Conservation (phyloP, 2,329 filamentous ascomycete genomes). For the Hypoxylon sp. region DNA sequence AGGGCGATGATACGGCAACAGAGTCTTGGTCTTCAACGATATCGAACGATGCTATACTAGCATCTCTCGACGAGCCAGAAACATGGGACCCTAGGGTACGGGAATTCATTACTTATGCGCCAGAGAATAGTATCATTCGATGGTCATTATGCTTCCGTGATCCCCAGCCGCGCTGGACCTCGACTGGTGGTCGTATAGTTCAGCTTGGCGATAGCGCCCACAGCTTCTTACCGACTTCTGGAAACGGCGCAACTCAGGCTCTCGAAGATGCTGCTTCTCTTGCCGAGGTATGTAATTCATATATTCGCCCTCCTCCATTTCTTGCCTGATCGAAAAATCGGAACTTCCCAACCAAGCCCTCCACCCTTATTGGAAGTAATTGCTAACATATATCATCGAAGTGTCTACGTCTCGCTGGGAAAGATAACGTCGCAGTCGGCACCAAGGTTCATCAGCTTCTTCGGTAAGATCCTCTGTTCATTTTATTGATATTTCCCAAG, state of each 20-base stretch:
- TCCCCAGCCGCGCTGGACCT: constrained; percentile 46
- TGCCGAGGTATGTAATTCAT: too few relatives aligned
- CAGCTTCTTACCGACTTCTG: constrained; percentile 48
- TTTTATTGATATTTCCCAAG: too few relatives aligned
- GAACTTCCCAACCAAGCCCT: too few relatives aligned
- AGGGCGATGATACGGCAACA: constrained; percentile 22
- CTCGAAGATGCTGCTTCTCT: constrained; percentile 50
- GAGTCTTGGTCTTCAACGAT: constrained; percentile 22
- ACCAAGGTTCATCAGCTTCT: constrained; percentile 44
- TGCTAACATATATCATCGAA: too few relatives aligned
- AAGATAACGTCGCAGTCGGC: constrained; percentile 37
- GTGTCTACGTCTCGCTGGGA: constrained; percentile 44
- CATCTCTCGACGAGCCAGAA: constrained; percentile 9
- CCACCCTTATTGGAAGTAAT: too few relatives aligned
- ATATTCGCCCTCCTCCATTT: too few relatives aligned
- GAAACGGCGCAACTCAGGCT: constrained; percentile 49
- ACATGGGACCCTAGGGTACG: constrained; percentile 32
- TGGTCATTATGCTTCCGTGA: constrained; percentile 50
- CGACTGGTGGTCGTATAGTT: constrained; percentile 43
- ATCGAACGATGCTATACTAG: constrained; percentile 10
- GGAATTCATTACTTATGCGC: constrained; percentile 30
- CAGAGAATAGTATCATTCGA: constrained; percentile 50
- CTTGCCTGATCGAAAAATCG: too few relatives aligned
- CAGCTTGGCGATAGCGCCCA: constrained; percentile 51
- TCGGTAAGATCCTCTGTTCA: constrained; percentile 33